These are phyloP conservation scores for Cyberlindnera nakhonratchasimensis DNA, from an alignment of 805 yeast species.

Conservation along the genomic window DNA sequence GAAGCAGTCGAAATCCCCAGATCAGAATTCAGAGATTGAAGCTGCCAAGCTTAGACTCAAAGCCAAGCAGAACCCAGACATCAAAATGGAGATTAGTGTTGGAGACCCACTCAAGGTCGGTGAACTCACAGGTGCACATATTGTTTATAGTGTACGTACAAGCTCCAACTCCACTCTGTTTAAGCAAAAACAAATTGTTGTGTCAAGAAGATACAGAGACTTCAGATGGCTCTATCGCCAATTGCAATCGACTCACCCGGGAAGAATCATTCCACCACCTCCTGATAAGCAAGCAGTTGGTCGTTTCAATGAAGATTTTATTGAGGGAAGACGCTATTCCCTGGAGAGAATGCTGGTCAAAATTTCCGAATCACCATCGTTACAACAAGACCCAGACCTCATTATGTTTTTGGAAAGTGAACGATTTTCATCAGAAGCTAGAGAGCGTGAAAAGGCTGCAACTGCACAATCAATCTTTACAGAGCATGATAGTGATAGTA, in stretches of 20 bases:
- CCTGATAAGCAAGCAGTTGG: conserved; percentile 94
- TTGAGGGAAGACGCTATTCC: conserved; percentile 80
- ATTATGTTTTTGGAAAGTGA: conserved; percentile 72
- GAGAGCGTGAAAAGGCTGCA: conserved; percentile 58
- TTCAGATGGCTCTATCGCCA: conserved; percentile 94
- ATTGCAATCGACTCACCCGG: conserved; percentile 82
- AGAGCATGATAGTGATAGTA: conserved; percentile 31
- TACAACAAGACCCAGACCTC: conserved; percentile 75
- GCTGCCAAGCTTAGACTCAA: conserved; percentile 12
- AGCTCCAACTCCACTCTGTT: conserved; percentile 37
- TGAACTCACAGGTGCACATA: conserved; percentile 83
- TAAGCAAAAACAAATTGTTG: conserved; percentile 45
- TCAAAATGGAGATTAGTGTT: conserved; percentile 59
- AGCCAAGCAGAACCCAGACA: conserved; percentile 15
- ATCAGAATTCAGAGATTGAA: conserved; percentile 8
- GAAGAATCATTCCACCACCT: conserved; percentile 90
- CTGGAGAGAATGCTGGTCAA: conserved; percentile 82
- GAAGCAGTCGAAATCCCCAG: background rate
- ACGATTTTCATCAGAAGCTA: conserved; percentile 64
- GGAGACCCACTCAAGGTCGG: conserved; percentile 93
- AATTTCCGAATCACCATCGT: conserved; percentile 50
- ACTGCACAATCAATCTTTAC: conserved; percentile 39
- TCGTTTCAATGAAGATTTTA: conserved; percentile 83
- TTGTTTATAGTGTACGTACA: conserved; percentile 77
- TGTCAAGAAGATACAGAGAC: conserved; percentile 84